Evolutionary conservation across 371 early-diverging fungal genomes (phyloP).

Genomic region (Mucor sp.): DNA sequence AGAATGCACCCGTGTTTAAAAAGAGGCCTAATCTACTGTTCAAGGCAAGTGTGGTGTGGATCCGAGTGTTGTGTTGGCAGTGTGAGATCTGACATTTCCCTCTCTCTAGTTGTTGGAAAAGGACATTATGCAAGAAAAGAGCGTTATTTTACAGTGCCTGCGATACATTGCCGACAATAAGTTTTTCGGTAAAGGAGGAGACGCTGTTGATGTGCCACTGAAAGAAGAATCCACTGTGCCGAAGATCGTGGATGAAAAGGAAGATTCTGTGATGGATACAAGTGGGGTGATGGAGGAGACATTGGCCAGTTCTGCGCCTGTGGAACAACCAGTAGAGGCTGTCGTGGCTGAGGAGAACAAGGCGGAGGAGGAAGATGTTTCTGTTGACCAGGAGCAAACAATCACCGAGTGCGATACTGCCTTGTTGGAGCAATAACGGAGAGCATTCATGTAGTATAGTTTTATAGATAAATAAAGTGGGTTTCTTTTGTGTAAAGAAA

Average conservation of each 20-base stretch:
- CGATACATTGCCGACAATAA: slow-evolving; percentile 43
- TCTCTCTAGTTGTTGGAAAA: slow-evolving; percentile 41
- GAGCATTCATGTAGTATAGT: background rate
- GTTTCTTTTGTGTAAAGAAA: too few relatives aligned
- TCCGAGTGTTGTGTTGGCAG: background rate
- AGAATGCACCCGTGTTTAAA: slow-evolving; percentile 17
- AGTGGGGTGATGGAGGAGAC: background rate
- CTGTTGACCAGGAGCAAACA: background rate
- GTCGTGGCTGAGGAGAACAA: background rate
- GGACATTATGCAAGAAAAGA: slow-evolving; percentile 59
- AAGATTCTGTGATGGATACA: background rate
- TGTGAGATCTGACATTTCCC: too few relatives aligned
- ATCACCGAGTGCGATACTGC: background rate
- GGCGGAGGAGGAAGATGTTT: background rate
- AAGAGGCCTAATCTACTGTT: slow-evolving; percentile 46
- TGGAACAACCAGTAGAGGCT: background rate
- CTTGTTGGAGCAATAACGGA: background rate
- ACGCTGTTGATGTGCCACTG: background rate
- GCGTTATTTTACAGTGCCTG: slow-evolving; percentile 50
- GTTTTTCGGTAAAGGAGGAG: slow-evolving; percentile 27
- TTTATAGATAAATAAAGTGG: background rate
- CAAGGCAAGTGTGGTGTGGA: slow-evolving; percentile 32
- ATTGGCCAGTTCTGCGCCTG: background rate
- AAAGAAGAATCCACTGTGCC: background rate
- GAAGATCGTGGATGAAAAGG: background rate